Evolutionary conservation across 2,329 filamentous ascomycete species (phyloP), one percentile per base, ranked within the genome.

Genomic region (Fusarium tanahbumbuense): DNA sequence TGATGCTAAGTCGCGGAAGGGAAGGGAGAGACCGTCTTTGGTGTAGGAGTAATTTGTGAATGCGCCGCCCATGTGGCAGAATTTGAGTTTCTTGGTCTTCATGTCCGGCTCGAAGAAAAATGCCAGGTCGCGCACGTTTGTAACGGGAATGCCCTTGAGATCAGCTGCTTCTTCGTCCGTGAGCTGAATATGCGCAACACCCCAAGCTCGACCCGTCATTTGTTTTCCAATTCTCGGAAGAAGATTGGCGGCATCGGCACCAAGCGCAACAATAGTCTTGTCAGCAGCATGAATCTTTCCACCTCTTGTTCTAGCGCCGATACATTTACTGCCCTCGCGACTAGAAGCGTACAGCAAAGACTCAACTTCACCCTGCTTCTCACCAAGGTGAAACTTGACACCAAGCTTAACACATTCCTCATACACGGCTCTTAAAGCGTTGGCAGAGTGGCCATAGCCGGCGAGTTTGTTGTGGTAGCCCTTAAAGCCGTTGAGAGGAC

Each of bases 401-500:
- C 67, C 67, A 1, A 70, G n/a, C 5, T 69, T 67, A 10, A 67
- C 16, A 6, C 67, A 70, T 9, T 67, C 40, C 2, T 67, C 42
- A 8, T 69, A 70, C 0, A 69, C 67, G 0, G 67, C 67, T 6
- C 67, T 52, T 32, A 63, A n/a, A 10, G 67, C 67, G 12, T 69
- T 58, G 1, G 61, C 61, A 0, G 67, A 69, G 25, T 69, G 67
- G 0, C 67, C 67, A 7, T 69, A 69, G 0, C 67, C 67, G 1
- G 67, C 67, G 6, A 69, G 56, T 10, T 69, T 70, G 20, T 69
- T 69, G 13, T 57, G 37, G 27, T 69, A 69, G 7, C 67, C 67
- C 1, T 64, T 46, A 13, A 70, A 69, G 3, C 67, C 61, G 0
- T 30, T 46, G 0, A 68, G 56, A 11, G 67, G 67, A 0, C 63